phyloP scores from a whole-genome alignment of 1,284 basidiomycete species.

The Ceratobasidium sp. region DNA sequence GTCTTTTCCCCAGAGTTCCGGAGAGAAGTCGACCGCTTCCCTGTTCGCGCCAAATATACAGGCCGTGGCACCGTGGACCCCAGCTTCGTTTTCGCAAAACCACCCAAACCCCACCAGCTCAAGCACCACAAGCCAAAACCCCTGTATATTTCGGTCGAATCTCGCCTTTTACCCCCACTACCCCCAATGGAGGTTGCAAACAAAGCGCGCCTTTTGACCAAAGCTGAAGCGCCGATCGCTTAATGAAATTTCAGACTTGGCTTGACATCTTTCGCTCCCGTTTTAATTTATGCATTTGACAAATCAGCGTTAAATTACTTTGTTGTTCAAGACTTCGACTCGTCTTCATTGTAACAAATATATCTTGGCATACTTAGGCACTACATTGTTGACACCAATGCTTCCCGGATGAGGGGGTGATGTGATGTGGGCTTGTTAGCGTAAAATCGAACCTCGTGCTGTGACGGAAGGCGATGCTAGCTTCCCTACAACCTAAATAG shows the following conservation, averaged over 20 bases:
- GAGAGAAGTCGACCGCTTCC: not conserved
- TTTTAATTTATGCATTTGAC: not conserved
- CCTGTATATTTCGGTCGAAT: not conserved
- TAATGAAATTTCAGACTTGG: not conserved
- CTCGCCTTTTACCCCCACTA: not conserved
- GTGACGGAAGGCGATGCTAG: not conserved
- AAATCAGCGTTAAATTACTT: not conserved
- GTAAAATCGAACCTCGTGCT: not conserved
- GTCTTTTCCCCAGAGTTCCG: not conserved
- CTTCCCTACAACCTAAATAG: not conserved
- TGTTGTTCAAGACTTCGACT: not conserved
- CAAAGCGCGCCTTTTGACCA: not conserved
- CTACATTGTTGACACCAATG: not conserved
- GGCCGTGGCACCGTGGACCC: conserved; percentile 8
- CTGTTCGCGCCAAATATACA: not conserved
- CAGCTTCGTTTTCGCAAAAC: conserved; percentile 3
- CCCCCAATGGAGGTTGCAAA: not conserved
- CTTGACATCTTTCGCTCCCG: not conserved
- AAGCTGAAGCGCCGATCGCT: conserved; percentile 1
- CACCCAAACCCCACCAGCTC: conserved; percentile 4
- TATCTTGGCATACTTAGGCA: not conserved
- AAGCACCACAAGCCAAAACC: not conserved
- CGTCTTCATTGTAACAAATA: not conserved
- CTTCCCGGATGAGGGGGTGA: conserved; percentile 1
- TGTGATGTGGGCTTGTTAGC: not conserved